Evolutionary conservation across 306 rosid genomes (phyloP), one percentile per base, ranked within the genome.

Genomic region (Vachellia pachyceras): DNA sequence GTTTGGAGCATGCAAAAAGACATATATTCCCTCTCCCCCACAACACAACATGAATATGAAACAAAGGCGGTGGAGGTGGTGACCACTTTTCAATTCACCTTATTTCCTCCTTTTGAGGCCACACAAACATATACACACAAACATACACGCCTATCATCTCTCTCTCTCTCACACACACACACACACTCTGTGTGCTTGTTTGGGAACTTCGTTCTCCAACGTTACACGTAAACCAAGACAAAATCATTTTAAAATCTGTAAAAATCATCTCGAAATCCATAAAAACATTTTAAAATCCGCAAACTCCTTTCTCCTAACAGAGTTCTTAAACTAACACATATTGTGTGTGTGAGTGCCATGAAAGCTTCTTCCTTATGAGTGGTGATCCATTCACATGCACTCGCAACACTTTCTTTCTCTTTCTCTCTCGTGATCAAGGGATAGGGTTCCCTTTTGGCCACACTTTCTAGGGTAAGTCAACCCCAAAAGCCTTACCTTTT

Each of bases 391-490:
- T 85, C 80, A 77, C 80, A 85, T 36, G 81, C 79, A 89, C 94
- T 89, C 85, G 0, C 63, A 55, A 7, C 23, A 29, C 33, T 29
- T 29, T 89, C 92, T 92, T 85, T 58, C 36, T 54, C 25, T 54
- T 23, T 18, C 23, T 83, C 76, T 90, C 94, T 92, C 85, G 3
- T 25, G 65, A 86, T 84, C 80, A 80, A 50, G 84, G 95, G 90
- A 90, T 90, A 80, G 89, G 97, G 88, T 91, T 88, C 94, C 89
- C 90, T 87, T 90, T 78, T 92, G 85, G 90, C 85, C 92, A 79
- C 80, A 89, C 97, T 93, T 93, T 89, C 90, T 91, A 76, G 84
- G 87, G 77, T 57, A 93, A 89, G 97, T 93, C 97, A 93, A 93
- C 97, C 52, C 88, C 86, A 86, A 90, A 91, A 89, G 95, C 86